Evolutionary conservation across 352 stramenopile species (phyloP).

Genomic region (Phytophthora colocasiae): DNA sequence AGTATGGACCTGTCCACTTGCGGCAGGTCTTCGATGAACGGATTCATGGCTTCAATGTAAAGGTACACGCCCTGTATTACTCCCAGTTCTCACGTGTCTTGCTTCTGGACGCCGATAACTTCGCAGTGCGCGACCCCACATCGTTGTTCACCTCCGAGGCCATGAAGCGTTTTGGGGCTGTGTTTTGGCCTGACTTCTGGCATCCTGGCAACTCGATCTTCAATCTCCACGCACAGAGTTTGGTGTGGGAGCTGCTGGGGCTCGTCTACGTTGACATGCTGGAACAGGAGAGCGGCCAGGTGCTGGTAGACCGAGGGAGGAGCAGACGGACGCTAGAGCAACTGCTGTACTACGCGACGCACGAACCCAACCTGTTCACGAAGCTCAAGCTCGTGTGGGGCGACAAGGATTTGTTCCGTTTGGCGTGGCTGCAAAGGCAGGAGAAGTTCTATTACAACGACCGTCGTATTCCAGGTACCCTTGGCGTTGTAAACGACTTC

Average conservation of each 20-base stretch:
- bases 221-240: constrained; percentile 63
- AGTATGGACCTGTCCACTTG: constrained; percentile 45
- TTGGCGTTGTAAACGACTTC: constrained; percentile 47
- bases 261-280: constrained; percentile 54
- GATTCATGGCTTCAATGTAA: constrained; percentile 58
- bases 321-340: constrained; percentile 48
- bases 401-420: constrained; percentile 67
- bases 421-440: constrained; percentile 51
- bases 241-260: constrained; percentile 58
- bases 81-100: constrained; percentile 55
- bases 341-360: constrained; percentile 55
- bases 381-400: constrained; percentile 63
- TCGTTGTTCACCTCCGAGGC: constrained; percentile 40
- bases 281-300: constrained; percentile 63
- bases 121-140: constrained; percentile 50
- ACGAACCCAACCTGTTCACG: constrained; percentile 49
- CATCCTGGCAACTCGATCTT: constrained; percentile 60
- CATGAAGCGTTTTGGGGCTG: constrained; percentile 43
- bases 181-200: constrained; percentile 68
- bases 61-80: constrained; percentile 61
- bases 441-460: constrained; percentile 50
- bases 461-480: constrained; percentile 42
- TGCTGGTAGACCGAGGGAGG: constrained; percentile 45
- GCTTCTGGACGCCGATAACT: constrained; percentile 62
- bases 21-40: constrained; percentile 56